Evolutionary conservation across 108 stramenopile genomes (phyloP), one percentile per base, ranked within the genome.

Genomic region (Mediolabrus comicus): DNA sequence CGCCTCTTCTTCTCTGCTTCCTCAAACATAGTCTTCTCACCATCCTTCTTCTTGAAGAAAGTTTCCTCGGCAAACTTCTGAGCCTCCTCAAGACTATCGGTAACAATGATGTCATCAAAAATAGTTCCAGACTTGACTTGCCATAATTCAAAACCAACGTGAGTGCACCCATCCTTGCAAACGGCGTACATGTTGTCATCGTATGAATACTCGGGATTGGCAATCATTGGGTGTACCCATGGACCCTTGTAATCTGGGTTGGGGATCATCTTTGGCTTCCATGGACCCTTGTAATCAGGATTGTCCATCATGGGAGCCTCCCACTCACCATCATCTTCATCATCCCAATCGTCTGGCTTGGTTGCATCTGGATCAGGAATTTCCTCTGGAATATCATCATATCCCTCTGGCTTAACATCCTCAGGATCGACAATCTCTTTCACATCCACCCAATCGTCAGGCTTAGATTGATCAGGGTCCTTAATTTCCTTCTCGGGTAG

Each of bases 71-170:
- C 99, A 82, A 92, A 97, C 39, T 81, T 86, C 56, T 96, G 85
- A 9, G 98, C 98, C 76, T 99, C 98, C 34, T 97, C 97, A 49
- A 98, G 60, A 65, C 92, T 95, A 83, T 99, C 98, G 3, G 98
- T 98, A 27, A 99, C 83, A 65, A 99, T 81, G 67, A 99, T 99
- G 77, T 99, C 97, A 83, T 99, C 99, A 82, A 99, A 99, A 38
- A 97, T 80, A 30, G 98, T 98, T 62, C 99, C 99, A 6, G 95
- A 72, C 69, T 88, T 98, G 24, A 99, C 99, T 84, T 97, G 97
- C 99, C 98, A 98, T 58, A 99, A 84, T 87, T 99, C 99, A 71
- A 99, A 99, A 33, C 98, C 99, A 67, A 99, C 89, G 70, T 97
- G 94, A 22, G 96, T 97, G 77, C 96, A 97, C 43, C 84, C 87